Conservation (phyloP, 768 basidiomycete species). For the Psilocybe tampanensis region DNA sequence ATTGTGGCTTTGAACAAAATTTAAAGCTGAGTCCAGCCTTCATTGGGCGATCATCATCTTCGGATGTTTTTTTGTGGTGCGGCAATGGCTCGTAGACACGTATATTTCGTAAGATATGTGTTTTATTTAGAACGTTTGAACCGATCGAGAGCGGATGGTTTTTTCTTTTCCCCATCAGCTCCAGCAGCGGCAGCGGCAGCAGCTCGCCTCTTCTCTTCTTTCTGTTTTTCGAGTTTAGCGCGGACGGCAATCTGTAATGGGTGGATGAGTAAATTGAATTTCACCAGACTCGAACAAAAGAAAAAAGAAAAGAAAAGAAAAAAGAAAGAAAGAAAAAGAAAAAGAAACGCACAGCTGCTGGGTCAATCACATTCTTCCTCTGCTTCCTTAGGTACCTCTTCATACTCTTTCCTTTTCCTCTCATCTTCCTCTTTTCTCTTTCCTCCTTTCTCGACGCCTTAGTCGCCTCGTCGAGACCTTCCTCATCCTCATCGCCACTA, state of each 20-base stretch:
- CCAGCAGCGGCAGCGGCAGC: constrained; percentile 22
- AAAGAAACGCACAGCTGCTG: constrained; percentile 37
- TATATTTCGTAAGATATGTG: background rate
- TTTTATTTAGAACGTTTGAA: constrained; percentile 27
- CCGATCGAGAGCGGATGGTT: constrained; percentile 20
- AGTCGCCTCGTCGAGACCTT: constrained; percentile 39
- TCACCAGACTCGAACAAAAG: no score
- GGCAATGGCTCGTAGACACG: background rate
- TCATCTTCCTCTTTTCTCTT: constrained; percentile 77
- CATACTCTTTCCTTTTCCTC: constrained; percentile 84
- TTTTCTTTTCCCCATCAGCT: constrained; percentile 10
- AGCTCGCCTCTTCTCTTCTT: constrained; percentile 33
- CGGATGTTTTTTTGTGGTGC: no score
- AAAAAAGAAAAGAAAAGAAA: background rate
- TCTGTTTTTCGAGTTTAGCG: constrained; percentile 42
- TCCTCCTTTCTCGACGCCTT: constrained; percentile 34
- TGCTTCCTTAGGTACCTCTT: constrained; percentile 89
- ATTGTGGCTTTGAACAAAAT: no score
- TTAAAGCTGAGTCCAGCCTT: no score
- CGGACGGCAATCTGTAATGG: constrained; percentile 57
- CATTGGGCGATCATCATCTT: no score
- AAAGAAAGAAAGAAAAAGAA: background rate
- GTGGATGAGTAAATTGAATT: background rate
- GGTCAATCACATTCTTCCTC: constrained; percentile 94
- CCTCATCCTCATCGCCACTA: constrained; percentile 39